Percentiles rank a stretch among this genome's conserved stretches.
Evolutionary conservation across 164 flowering plant genomes (phyloP).

Genomic region (Magnolia kwangsiensis): DNA sequence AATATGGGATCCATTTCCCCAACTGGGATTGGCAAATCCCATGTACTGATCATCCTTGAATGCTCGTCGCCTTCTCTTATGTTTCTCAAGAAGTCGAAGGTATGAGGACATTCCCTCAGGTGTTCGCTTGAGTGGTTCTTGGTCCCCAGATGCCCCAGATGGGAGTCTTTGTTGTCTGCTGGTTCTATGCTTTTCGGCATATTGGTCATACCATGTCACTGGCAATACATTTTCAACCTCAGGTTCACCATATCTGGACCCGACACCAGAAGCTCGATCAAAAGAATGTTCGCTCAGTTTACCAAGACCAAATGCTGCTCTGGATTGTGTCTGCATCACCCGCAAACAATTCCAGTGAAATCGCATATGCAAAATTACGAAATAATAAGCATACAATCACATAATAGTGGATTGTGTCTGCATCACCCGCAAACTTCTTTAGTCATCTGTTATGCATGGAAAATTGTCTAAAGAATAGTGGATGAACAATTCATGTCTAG

Average conservation of each 20-base stretch:
- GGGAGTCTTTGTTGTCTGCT: constrained; percentile 48
- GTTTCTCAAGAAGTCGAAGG: constrained; percentile 53
- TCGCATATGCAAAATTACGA: constrained; percentile 1
- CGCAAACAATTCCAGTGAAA: constrained; percentile 14
- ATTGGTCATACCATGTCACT: constrained; percentile 84
- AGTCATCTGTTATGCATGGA: not conserved
- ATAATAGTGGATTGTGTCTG: too few species aligned
- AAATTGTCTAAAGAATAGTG: not conserved
- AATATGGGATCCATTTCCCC: constrained; percentile 41
- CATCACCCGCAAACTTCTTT: too few species aligned
- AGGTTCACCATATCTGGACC: constrained; percentile 50
- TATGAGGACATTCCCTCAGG: constrained; percentile 79
- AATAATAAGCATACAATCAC: not conserved
- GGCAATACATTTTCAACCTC: constrained; percentile 55
- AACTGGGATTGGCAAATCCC: constrained; percentile 30
- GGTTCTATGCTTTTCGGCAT: constrained; percentile 57
- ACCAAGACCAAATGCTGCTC: constrained; percentile 21
- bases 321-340: constrained; percentile 46
- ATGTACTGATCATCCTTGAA: constrained; percentile 51
- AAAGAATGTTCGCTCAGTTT: constrained; percentile 6
- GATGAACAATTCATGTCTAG: too few species aligned
- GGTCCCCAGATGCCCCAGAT: constrained; percentile 44
- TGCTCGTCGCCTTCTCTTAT: constrained; percentile 63
- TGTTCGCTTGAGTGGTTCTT: constrained; percentile 64
- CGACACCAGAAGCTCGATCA: constrained; percentile 25